phyloP scores from a whole-genome alignment of 768 basidiomycete genomes.

The Termitomyces sp. region DNA sequence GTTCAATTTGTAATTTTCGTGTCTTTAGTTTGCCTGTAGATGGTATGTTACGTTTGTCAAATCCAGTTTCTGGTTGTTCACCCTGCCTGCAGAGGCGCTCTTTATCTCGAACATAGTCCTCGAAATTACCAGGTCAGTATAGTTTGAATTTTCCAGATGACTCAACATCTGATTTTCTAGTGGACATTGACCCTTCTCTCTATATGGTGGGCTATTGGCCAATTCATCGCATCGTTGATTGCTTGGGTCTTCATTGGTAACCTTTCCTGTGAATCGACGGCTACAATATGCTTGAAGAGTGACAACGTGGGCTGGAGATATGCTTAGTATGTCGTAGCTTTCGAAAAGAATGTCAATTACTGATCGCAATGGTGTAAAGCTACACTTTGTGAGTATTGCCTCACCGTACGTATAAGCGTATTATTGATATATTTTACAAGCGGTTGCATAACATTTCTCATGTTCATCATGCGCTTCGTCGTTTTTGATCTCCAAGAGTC shows the following conservation, averaged over 20 bases:
- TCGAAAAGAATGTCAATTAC: too few species aligned
- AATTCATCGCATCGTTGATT: constrained; percentile 44
- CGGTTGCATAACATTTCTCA: constrained; percentile 41
- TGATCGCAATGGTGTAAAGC: constrained; percentile 15
- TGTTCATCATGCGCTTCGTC: constrained; percentile 50
- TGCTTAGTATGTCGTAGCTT: constrained; percentile 30
- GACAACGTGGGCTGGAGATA: constrained; percentile 63
- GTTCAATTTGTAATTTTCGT: constrained; percentile 8
- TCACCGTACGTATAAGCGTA: not conserved
- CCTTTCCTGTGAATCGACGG: constrained; percentile 40
- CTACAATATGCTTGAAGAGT: constrained; percentile 32
- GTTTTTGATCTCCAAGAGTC: constrained; percentile 58
- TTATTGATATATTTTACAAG: constrained; percentile 17
- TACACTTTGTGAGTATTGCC: constrained; percentile 29
- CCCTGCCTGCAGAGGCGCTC: constrained; percentile 22
- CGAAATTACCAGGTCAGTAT: constrained; percentile 29
- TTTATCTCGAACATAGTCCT: constrained; percentile 41
- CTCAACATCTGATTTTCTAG: constrained; percentile 17
- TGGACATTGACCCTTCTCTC: constrained; percentile 53
- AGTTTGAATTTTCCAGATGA: constrained; percentile 4
- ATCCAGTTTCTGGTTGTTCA: not conserved
- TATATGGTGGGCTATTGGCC: constrained; percentile 48
- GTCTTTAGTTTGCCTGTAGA: constrained; percentile 35
- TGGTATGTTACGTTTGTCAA: constrained; percentile 21
- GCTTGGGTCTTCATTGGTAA: constrained; percentile 53